Percentiles rank a stretch among this genome's conserved stretches.
Evolutionary conservation across 306 rosid species (phyloP).

Genomic region (Vicia faba): DNA sequence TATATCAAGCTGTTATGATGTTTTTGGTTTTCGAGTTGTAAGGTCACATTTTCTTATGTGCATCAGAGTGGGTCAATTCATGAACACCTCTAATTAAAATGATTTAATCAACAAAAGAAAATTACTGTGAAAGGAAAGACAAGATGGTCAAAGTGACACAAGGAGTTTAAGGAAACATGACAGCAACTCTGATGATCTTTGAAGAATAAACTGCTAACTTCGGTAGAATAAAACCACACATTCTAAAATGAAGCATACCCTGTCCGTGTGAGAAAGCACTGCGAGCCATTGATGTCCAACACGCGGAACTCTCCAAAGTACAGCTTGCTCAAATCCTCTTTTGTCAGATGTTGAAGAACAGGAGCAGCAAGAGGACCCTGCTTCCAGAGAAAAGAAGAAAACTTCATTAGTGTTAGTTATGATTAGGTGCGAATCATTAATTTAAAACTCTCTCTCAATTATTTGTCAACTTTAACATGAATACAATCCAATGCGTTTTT

Average conservation of each 20-base stretch:
- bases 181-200: too few relatives aligned
- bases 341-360: constrained; percentile 84
- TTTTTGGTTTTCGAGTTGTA: too few relatives aligned
- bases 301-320: constrained; percentile 80
- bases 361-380: constrained; percentile 98
- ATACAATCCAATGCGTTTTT: too few relatives aligned
- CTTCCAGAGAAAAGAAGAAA: constrained; percentile 36
- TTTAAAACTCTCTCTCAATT: constrained; percentile 12
- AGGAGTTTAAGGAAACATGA: too few relatives aligned
- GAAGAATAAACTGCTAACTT: too few relatives aligned
- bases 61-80: too few relatives aligned
- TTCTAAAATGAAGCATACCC: constrained; percentile 56
- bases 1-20: too few relatives aligned
- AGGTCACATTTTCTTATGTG: too few relatives aligned
- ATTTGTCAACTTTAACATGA: background rate
- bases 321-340: constrained; percentile 82
- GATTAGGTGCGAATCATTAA: constrained; percentile 13
- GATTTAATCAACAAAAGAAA: too few relatives aligned
- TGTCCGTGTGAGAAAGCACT: constrained; percentile 87
- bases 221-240: background rate
- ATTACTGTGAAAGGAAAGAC: too few relatives aligned
- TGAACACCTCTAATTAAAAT: too few relatives aligned
- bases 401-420: constrained; percentile 18
- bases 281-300: constrained; percentile 78
- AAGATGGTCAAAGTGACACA: too few relatives aligned